Base-by-base conservation (phyloP, 306 rosid genomes). In the Lathyrus oleraceus region DNA sequence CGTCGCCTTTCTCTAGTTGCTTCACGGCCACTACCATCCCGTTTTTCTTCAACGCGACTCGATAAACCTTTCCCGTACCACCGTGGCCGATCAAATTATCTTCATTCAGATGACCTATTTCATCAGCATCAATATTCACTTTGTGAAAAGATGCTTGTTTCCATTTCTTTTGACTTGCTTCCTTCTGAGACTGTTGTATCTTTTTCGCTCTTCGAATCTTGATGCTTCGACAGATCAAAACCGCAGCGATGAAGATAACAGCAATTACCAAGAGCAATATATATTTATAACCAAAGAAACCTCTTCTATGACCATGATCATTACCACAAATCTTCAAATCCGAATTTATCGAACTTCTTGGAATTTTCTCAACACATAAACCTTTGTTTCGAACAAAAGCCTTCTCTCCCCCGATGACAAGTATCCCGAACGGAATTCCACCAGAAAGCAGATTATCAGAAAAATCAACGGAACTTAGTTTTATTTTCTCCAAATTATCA, bases 31-130 rank as follows among this genome's bases (percentile, higher is more conserved):
- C 97, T 0, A 74, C 78, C 15, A 71, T 62, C 0, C 92, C 62
- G 12, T 56, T 83, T 73, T 78, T 86, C 83, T 72, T 87, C 82
- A 87, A 72, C 51, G 81, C 89, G 64, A 89, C 71, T 58, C 99
- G 86, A 74, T 91, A 91, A 57, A 95, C 99, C 72, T 84, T 95
- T 69, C 97, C 99, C 0, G 99, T 87, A 45, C 92, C 85, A 6
- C 99, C 99, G 17, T 88, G 87, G 4, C 99, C 99, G 47, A 95
- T 87, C 78, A 95, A 74, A 72, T 87, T 85, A 58, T 80, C 87
- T 77, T 89, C 95, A 59, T 87, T 77, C 75, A 95, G 79, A 68
- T 75, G 74, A 56, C 95, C 79, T 74, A 95, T 82, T 75, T 95
- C 97, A 51, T 89, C 86, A 0, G 72, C 88, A 65, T 89, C 89